Evolutionary conservation across 2,329 filamentous ascomycete genomes (phyloP), one percentile per base, ranked within the genome.

Genomic region (Penicillium italicum): DNA sequence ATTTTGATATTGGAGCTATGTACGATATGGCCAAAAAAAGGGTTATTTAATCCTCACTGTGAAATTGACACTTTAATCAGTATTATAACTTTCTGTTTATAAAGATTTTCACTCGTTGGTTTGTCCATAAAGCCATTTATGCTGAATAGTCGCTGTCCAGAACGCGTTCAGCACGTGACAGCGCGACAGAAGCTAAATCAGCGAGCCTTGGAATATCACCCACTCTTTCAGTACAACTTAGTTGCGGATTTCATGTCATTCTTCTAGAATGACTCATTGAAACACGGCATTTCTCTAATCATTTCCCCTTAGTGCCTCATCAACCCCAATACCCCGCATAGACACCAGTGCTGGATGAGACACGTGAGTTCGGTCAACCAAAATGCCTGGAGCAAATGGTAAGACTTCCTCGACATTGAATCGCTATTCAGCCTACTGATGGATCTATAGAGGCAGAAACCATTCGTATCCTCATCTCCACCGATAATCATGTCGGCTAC

Each of bases 401-500:
- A 57, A 65, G 61, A 34, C 42, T 26, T 9, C 18, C n/a, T 10
- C n/a, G 2, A 40, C 16, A 36, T 8, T 1, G n/a, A 28, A 44
- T 18, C 11, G 3, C n/a, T 24, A 26, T 45, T 40, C 43, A 41
- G 47, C 26, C 47, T 34, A 11, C 54, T 60, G 49, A 63, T 30
- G 28, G 24, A 6, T 9, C 8, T 14, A 43, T 62, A 81, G 82
- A 78, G 50, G 75, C 89, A 65, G 91, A 99, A 76, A 96, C 91
- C 0, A 97, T 99, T 69, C 90, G 91, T 62, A 94, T 99, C 62
- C 85, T 99, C 36, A 83, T 99, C 57, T 88, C 94, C 37, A 97
- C 93, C 16, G 94, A 99, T 73, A 97, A 95, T 66, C 94, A 99
- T 88, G 94, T 99, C 58, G 94, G 94, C 50, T 97, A 91, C 75